Base-by-base conservation (phyloP, 164 flowering plant species). In the Annona cherimola region DNA sequence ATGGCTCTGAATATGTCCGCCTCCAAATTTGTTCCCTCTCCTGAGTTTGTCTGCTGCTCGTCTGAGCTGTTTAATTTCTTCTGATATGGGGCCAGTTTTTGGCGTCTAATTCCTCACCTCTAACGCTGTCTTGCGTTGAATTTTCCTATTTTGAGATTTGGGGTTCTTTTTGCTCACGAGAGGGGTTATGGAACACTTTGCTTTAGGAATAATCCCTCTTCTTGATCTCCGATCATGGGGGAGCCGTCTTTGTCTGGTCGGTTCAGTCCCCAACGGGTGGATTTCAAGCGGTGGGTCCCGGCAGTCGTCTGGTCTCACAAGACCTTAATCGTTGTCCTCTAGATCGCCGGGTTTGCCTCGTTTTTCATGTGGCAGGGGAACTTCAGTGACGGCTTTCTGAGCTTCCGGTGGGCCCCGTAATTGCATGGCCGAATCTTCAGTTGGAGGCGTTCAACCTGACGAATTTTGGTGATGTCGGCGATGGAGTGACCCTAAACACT, bases 381-480 rank as follows among this genome's bases (percentile, higher is more conserved):
- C 68, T 67, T 78, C 4, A 68, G 76, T 42, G 79, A 76, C 54
- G 86, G 87, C n/a, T 61, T 91, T 67, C 72, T 80, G 43, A 8
- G 74, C 1, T 83, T 88, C 77, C 71, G 83, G 66, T 73, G 85
- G 1, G 76, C 20, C 2, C 71, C 77, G 54, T 61, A 5, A 61
- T 76, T 50, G 72, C 82, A 4, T 46, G 87, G 3, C 94, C 96
- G 11, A 77, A 26, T 75, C 61, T 87, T 69, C 79, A 97, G 63
- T 87, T 89, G 1, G 79, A 74, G 45, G 88, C 81, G 11, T 91
- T 87, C 72, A 89, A 89, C 78, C 66, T 96, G 83, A 91, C 90
- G 6, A 97, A 93, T 71, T 96, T 96, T 40, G 98, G 98, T 0
- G 99, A 76, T 39, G 88, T 88, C 0, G 99, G 99, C 0, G 99